These are phyloP conservation scores for Pythium dissotocum DNA, from an alignment of 352 stramenopile species.

Conservation along the genomic window DNA sequence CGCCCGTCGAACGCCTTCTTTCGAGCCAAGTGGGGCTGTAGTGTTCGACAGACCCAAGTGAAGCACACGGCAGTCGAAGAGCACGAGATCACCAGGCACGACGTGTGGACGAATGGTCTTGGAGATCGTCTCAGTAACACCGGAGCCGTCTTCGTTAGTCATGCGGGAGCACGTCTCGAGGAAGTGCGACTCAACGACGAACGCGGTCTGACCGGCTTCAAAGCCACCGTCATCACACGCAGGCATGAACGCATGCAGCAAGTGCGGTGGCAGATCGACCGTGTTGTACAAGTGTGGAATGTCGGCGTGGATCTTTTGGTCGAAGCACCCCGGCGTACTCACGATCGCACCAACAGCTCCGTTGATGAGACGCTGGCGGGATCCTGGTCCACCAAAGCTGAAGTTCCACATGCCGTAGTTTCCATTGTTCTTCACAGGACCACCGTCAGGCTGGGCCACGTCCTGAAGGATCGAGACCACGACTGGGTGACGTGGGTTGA, in stretches of 20 bases:
- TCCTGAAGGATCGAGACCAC: neutral
- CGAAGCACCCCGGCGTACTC: neutral
- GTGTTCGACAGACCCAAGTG: neutral
- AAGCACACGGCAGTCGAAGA: neutral
- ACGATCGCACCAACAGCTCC: neutral
- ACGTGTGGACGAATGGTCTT: constrained; percentile 1
- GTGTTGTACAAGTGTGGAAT: neutral
- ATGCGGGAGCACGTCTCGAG: neutral
- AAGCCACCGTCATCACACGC: neutral
- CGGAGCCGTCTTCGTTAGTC: neutral
- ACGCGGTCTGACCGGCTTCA: neutral
- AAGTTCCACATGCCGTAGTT: constrained; percentile 4
- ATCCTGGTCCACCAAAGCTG: neutral
- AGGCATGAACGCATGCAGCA: neutral
- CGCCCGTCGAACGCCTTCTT: neutral
- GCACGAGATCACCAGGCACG: constrained; percentile 1
- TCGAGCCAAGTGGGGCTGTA: neutral
- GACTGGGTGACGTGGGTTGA: neutral
- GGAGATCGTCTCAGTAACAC: neutral
- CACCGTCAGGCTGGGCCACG: neutral
- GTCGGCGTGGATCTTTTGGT: constrained; percentile 2
- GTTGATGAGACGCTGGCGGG: neutral
- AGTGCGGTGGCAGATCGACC: neutral
- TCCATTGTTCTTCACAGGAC: neutral
- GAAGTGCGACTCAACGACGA: neutral